Percentiles rank a stretch among this genome's conserved stretches.
phyloP scores from a whole-genome alignment of 2,329 filamentous ascomycete genomes.

The Diplocarpon rosae region DNA sequence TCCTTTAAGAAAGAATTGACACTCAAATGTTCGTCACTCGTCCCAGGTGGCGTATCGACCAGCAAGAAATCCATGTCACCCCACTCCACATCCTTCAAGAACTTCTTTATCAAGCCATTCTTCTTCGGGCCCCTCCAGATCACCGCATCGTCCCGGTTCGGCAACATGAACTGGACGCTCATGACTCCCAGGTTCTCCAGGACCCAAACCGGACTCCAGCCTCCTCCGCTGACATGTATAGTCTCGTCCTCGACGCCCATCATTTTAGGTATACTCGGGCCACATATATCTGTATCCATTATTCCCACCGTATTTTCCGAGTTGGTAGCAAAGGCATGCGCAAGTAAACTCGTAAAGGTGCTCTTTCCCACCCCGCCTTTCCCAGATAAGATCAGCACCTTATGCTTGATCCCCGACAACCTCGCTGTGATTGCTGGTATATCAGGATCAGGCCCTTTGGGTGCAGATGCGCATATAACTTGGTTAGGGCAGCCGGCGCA shows the following conservation, averaged over 20 bases:
- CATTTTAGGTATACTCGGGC: slow-evolving; percentile 96
- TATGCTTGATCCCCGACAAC: slow-evolving; percentile 73
- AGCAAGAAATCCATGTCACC: slow-evolving; percentile 87
- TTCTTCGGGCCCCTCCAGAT: slow-evolving; percentile 99
- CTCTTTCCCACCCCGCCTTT: slow-evolving; percentile 97
- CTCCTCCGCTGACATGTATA: slow-evolving; percentile 78
- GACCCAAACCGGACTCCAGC: slow-evolving; percentile 95
- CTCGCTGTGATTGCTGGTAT: slow-evolving; percentile 79
- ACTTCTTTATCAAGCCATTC: slow-evolving; percentile 96
- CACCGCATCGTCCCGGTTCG: slow-evolving; percentile 83
- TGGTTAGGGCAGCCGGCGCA: slow-evolving; percentile 96
- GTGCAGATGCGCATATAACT: slow-evolving; percentile 83
- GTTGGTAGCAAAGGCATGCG: slow-evolving; percentile 79
- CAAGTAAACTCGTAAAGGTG: slow-evolving; percentile 80
- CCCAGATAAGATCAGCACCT: slow-evolving; percentile 80
- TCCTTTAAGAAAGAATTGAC: slow-evolving; percentile 89
- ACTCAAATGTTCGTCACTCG: slow-evolving; percentile 87
- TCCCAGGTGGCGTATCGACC: slow-evolving; percentile 92
- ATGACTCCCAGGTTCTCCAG: slow-evolving; percentile 89
- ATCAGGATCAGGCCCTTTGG: slow-evolving; percentile 92
- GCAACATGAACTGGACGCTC: slow-evolving; percentile 98
- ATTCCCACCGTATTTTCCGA: slow-evolving; percentile 73
- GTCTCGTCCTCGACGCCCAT: slow-evolving; percentile 93
- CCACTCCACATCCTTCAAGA: slow-evolving; percentile 97
- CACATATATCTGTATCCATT: slow-evolving; percentile 98